Evolutionary conservation across 192 early-diverging fungal species (phyloP), one percentile per base, ranked within the genome.

Genomic region (Mortierella hygrophila): DNA sequence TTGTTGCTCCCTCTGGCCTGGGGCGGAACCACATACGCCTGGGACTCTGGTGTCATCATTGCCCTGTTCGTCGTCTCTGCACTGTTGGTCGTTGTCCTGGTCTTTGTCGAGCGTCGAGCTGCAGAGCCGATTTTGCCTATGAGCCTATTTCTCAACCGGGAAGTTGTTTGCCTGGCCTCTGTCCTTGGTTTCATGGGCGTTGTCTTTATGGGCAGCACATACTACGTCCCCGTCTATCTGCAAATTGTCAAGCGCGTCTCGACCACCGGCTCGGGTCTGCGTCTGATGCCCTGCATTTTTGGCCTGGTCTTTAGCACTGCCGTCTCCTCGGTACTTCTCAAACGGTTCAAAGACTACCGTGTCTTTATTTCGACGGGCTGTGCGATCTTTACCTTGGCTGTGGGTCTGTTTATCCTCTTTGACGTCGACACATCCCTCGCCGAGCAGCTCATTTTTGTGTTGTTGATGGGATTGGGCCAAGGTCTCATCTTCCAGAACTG

Each of bases 181-280:
- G 83, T 90, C 26, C 89, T 92, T 38, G 81, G 92, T 37, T 90
- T 96, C 74, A 88, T 90, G 46, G 92, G 94, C 6, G 89, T 92
- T 6, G 89, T 89, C 6, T 93, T 92, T 20, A 92, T 91, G 79
- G 91, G 89, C 0, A 83, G 91, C n/a, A 91, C 93, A 3, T 97
- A 93, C 79, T 97, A 96, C 86, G 72, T 95, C 20, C 93, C 95
- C 35, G 60, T 93, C 35, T 97, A 94, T 89, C 95, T 97, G 79
- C 93, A 97, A 83, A 87, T 97, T 54, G 95, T 97, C 35, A 87
- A 93, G 54, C 93, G 92, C 26, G 92, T 94, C 37, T 86, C 90
- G 20, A 94, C 96, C 0, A 96, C 94, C 5, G 80, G 88, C 20
- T 91, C 96, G 11, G 97, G 97, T 37, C 55, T 97, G n/a, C 88